Evolutionary conservation across 495 filamentous ascomycete genomes (phyloP).

Genomic region (Saxispiralis lemnorum): DNA sequence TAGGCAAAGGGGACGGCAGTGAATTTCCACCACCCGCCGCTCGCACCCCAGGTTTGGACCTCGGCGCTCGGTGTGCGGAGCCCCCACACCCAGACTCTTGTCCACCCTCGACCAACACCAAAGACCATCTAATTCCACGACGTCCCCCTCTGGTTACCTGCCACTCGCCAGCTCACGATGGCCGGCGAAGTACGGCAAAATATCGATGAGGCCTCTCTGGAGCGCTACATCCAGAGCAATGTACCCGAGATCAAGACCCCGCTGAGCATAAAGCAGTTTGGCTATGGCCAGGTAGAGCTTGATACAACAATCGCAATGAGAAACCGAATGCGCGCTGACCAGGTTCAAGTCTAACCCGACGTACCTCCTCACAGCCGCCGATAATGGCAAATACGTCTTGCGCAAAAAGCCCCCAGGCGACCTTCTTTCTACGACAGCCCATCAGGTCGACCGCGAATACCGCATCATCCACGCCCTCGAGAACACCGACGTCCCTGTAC

Average conservation of each 20-base stretch:
- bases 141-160: neutral
- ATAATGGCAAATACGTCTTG: conserved; percentile 57
- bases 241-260: conserved; percentile 68
- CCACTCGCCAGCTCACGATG: conserved; percentile 34
- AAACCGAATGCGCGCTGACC: neutral
- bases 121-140: neutral
- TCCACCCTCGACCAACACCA: too few species aligned
- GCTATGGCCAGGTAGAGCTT: conserved; percentile 32
- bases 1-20: too few species aligned
- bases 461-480: conserved; percentile 71
- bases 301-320: too few species aligned
- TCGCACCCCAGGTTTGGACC: too few species aligned
- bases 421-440: conserved; percentile 80
- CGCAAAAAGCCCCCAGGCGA: conserved; percentile 91
- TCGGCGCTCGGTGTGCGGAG: too few species aligned
- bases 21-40: too few species aligned
- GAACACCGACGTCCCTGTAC: conserved; percentile 65
- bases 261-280: conserved; percentile 82
- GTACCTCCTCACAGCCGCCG: conserved; percentile 60
- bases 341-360: conserved; percentile 55
- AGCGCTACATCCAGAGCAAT: conserved; percentile 54
- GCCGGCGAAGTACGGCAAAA: conserved; percentile 76
- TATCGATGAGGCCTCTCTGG: conserved; percentile 61
- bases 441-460: conserved; percentile 91
- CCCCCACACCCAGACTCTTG: too few species aligned